Evolutionary conservation across 2,329 filamentous ascomycete genomes (phyloP).

Genomic region (Cercospora sp.): DNA sequence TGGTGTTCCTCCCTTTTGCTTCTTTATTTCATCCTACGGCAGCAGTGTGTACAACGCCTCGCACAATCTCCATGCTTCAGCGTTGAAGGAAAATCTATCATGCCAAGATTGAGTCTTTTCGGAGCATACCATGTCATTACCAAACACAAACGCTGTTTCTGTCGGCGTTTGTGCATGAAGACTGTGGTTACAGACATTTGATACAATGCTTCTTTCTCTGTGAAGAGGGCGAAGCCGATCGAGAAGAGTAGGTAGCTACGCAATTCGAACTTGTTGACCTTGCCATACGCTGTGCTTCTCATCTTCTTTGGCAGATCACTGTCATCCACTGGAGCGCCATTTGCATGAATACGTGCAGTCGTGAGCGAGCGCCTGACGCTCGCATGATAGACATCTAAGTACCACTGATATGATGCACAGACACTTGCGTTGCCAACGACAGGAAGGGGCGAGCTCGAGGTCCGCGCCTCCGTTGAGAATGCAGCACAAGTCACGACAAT

Average conservation of each 20-base stretch:
- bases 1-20: background rate
- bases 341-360: background rate
- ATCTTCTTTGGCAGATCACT: background rate
- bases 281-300: background rate
- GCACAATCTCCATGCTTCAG: slow-evolving; percentile 56
- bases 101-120: slow-evolving; percentile 58
- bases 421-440: background rate
- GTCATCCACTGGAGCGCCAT: background rate
- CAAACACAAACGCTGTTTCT: slow-evolving; percentile 60
- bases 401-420: background rate
- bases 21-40: slow-evolving; percentile 42
- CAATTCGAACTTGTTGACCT: background rate
- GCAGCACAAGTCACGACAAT: background rate
- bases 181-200: slow-evolving; percentile 54
- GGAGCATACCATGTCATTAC: slow-evolving; percentile 57
- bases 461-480: background rate
- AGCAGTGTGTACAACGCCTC: slow-evolving; percentile 73
- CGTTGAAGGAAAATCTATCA: slow-evolving; percentile 65
- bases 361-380: background rate
- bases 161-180: slow-evolving; percentile 65
- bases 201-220: background rate
- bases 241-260: slow-evolving; percentile 5
- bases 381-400: too few relatives aligned
- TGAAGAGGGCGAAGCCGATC: background rate
- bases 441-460: background rate